Percentiles rank a stretch among this genome's conserved stretches.
These are phyloP conservation scores for Aspergillus latus DNA, from an alignment of 2,329 filamentous ascomycete genomes.

Conservation along the genomic window DNA sequence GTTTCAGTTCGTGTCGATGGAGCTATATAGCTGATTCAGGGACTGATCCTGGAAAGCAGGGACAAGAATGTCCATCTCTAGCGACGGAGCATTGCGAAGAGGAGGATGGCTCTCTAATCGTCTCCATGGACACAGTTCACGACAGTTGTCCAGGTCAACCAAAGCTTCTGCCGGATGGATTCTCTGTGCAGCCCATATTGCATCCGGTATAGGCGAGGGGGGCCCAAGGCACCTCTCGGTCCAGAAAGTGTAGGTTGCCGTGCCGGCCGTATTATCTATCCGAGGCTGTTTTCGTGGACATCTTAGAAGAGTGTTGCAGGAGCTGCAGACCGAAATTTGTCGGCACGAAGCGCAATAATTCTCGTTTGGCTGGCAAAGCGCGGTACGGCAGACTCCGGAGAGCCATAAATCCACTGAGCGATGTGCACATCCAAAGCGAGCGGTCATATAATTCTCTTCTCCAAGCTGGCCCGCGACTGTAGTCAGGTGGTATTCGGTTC, in stretches of 20 bases:
- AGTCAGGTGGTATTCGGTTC: constrained; percentile 40
- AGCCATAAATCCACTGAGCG: constrained; percentile 43
- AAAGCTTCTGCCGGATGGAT: constrained; percentile 39
- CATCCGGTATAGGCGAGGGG: constrained; percentile 28
- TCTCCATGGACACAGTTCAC: constrained; percentile 41
- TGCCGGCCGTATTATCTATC: constrained; percentile 24
- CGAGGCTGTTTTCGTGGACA: constrained; percentile 37
- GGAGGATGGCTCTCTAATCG: constrained; percentile 39
- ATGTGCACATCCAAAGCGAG: constrained; percentile 43
- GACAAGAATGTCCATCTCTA: constrained; percentile 36
- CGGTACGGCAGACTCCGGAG: constrained; percentile 39
- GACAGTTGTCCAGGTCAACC: constrained; percentile 38
- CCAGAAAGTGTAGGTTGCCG: constrained; percentile 37
- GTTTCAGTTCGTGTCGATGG: constrained; percentile 35
- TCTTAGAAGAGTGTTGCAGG: constrained; percentile 35
- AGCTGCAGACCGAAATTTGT: constrained; percentile 38
- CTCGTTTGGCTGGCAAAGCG: constrained; percentile 37
- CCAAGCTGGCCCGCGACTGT: constrained; percentile 36
- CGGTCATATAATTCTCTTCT: constrained; percentile 40
- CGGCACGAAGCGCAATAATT: constrained; percentile 36
- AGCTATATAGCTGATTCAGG: constrained; percentile 37
- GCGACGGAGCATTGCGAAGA: constrained; percentile 31
- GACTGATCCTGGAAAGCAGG: constrained; percentile 34
- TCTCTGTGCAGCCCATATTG: constrained; percentile 35
- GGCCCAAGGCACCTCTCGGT: constrained; percentile 37